These are phyloP conservation scores for Claviceps quebecensis DNA, from an alignment of 2,329 filamentous ascomycete species.

Conservation along the genomic window DNA sequence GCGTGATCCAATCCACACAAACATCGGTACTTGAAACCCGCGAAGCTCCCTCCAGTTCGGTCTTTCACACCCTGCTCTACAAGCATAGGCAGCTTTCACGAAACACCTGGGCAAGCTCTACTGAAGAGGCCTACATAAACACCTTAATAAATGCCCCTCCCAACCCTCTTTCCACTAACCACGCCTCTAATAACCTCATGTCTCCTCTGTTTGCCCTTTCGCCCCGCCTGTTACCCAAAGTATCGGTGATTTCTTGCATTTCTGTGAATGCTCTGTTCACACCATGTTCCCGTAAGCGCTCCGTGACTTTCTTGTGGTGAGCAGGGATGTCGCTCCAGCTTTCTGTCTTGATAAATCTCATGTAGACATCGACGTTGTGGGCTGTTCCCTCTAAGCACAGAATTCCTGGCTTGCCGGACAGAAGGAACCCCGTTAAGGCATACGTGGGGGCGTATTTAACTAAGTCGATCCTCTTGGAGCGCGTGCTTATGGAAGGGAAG, in stretches of 20 bases:
- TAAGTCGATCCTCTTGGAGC: constrained; percentile 43
- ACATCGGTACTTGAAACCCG: too few relatives aligned
- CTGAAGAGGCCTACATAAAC: neutral
- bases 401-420: constrained; percentile 45
- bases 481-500: constrained; percentile 46
- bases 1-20: too few relatives aligned
- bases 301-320: constrained; percentile 49
- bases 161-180: constrained; percentile 19
- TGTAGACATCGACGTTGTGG: constrained; percentile 38
- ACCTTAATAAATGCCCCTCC: constrained; percentile 1
- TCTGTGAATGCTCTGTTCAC: constrained; percentile 16
- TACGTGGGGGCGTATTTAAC: constrained; percentile 38
- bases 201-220: constrained; percentile 36
- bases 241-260: constrained; percentile 40
- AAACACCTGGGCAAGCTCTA: too few relatives aligned
- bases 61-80: too few relatives aligned
- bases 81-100: too few relatives aligned
- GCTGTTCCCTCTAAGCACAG: constrained; percentile 37
- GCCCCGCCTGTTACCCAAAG: constrained; percentile 32
- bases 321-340: constrained; percentile 49
- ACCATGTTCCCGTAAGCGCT: constrained; percentile 30
- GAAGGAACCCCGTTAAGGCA: constrained; percentile 41
- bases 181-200: constrained; percentile 38
- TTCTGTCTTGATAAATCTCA: constrained; percentile 49
- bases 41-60: too few relatives aligned